Evolutionary conservation across 768 basidiomycete genomes (phyloP), one percentile per base, ranked within the genome.

Genomic region (Naematelia encephala): DNA sequence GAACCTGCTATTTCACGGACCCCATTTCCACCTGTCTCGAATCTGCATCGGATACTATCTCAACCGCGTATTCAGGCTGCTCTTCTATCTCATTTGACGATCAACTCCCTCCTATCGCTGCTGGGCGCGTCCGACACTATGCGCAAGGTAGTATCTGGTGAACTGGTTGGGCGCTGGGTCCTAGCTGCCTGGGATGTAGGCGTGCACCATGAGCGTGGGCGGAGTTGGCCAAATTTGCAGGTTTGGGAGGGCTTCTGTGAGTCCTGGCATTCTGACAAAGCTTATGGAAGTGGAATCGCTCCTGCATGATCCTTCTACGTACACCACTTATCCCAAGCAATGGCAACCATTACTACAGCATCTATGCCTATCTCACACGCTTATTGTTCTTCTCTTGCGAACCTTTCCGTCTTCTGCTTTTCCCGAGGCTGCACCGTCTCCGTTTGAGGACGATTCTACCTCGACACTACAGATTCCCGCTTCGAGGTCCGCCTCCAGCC

Each of bases 231-330:
- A 8, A 74, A 74, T 45, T 46, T 77, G 46, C 69, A 70, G 0
- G 75, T 77, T 2, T 77, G 75, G 75, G 75, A 77, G 54, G 75
- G 75, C 3, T 74, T 72, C 45, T 52, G 75, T 77, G 60, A 70
- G 75, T 73, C 16, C 26, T 3, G 1, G 14, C 10, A 28, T 13
- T 27, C 45, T 16, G 13, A n/a, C 29, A 42, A 21, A 21, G 8
- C 19, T 21, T 5, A n/a, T 5, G 19, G n/a, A 48, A 77, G 75
- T 77, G 46, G 75, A 77, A 62, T 75, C 75, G 5, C 61, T 77
- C 0, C 55, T 77, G 14, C 75, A 77, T 53, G 67, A 75, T 29
- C 67, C 70, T 0, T 57, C 67, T 3, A 66, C 68, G 0, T 77
- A 71, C 52, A 54, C 61, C 23, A 74, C 70, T n/a, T 77, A 77